Conservation (phyloP, 768 basidiomycete genomes). For the Sporobolomyces pararoseus region DNA sequence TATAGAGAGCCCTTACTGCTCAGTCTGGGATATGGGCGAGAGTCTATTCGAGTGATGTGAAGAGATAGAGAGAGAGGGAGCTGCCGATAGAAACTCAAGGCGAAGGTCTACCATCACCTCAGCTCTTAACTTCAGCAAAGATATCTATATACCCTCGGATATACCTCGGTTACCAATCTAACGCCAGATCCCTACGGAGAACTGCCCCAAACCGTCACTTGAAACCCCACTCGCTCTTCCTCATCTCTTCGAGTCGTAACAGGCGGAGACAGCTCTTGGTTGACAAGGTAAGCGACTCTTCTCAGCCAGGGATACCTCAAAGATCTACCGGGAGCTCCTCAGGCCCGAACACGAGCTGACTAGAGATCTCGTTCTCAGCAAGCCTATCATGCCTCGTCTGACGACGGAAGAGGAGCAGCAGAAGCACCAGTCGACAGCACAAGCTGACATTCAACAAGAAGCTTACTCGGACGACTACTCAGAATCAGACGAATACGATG, state of each 20-base stretch:
- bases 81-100: no score
- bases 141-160: no score
- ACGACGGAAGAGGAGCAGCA: background rate
- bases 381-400: constrained; percentile 15
- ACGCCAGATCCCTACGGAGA: no score
- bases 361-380: no score
- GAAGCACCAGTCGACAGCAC: background rate
- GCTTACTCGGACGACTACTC: constrained; percentile 17
- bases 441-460: background rate
- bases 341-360: background rate
- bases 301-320: background rate
- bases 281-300: background rate
- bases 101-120: no score
- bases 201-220: no score
- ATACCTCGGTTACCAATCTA: no score
- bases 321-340: background rate
- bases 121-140: no score
- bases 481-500: constrained; percentile 36
- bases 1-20: background rate
- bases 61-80: background rate
- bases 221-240: no score
- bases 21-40: background rate
- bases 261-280: constrained; percentile 1
- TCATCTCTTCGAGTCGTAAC: no score
- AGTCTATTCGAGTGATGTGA: background rate